Evolutionary conservation across 2,329 filamentous ascomycete genomes (phyloP), one percentile per base, ranked within the genome.

Genomic region (Alternaria hordeiaustralica): DNA sequence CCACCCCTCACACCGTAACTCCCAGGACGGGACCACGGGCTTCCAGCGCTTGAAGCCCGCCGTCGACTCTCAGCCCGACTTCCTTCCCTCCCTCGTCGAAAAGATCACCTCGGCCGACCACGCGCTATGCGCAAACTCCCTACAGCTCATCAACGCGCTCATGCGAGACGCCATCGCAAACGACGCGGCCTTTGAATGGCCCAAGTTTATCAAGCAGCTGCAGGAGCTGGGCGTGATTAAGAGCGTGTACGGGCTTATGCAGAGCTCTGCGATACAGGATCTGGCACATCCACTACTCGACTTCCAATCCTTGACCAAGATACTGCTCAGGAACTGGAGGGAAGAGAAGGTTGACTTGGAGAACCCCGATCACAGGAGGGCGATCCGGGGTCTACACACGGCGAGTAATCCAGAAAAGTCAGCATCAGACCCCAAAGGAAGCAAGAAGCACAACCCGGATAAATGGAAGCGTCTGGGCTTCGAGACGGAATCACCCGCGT

Each of bases 381-480:
- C 94, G 0, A 84, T 99, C 64, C 96, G 96, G 78, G 90, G 92
- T 2, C 84, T 98, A 54, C 92, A 97, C 78, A 84, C 96, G 10
- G 90, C 93, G 26, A 96, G 93, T 78, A 90, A 89, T 30, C 90
- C 92, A 1, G 90, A 92, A 71, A 85, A 87, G 75, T 77, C 71
- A 25, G 71, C 67, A 10, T 67, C 68, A 10, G 75, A 80, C 25
- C 57, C 72, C 25, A 81, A 79, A 72, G 88, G 87, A 4, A 92
- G 87, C 75, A 87, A 88, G 74, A 88, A 87, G 73, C 93, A 96
- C 72, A 92, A 93, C 73, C 92, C 94, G 0, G 91, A 96, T 75
- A 97, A 97, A 78, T 99, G 96, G 96, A 87, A 94, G 72, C 87
- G 94, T 58, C 80, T 99, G 45, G 96, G 96, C 3, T 99, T 99